Percentiles rank a stretch among this genome's conserved stretches.
Conservation (phyloP, 2,329 filamentous ascomycete species). For the Zymoseptoria crescenta region DNA sequence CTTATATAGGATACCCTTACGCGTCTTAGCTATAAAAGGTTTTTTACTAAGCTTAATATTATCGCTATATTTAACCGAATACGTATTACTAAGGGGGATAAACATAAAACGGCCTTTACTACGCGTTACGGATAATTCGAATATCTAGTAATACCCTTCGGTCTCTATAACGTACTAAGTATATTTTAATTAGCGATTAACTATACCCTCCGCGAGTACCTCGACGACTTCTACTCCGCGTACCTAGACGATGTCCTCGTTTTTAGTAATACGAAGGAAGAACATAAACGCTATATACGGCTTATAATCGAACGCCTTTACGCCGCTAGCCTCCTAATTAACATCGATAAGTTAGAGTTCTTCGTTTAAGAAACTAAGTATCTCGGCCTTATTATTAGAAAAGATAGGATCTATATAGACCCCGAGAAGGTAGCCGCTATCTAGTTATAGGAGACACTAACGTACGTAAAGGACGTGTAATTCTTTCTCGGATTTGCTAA, state of each 20-base stretch:
- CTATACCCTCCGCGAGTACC: constrained; percentile 11
- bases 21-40: too few relatives aligned
- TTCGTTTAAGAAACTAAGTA: constrained; percentile 8
- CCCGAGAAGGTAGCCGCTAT: background rate
- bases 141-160: too few relatives aligned
- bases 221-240: constrained; percentile 18
- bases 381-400: background rate
- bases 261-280: constrained; percentile 8
- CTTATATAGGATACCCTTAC: too few relatives aligned
- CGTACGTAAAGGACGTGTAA: background rate
- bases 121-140: too few relatives aligned
- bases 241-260: constrained; percentile 23
- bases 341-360: constrained; percentile 19
- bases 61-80: background rate
- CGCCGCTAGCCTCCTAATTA: too few relatives aligned
- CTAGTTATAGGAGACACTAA: background rate
- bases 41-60: too few relatives aligned
- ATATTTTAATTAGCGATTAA: constrained; percentile 18
- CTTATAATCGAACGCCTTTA: background rate
- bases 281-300: constrained; percentile 1
- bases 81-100: background rate
- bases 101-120: too few relatives aligned
- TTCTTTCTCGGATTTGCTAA: background rate
- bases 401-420: background rate
- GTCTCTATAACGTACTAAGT: too few relatives aligned